These are phyloP conservation scores for Chamaecyparis obtusa DNA, from an alignment of 75 land plant genomes.

Conservation along the genomic window DNA sequence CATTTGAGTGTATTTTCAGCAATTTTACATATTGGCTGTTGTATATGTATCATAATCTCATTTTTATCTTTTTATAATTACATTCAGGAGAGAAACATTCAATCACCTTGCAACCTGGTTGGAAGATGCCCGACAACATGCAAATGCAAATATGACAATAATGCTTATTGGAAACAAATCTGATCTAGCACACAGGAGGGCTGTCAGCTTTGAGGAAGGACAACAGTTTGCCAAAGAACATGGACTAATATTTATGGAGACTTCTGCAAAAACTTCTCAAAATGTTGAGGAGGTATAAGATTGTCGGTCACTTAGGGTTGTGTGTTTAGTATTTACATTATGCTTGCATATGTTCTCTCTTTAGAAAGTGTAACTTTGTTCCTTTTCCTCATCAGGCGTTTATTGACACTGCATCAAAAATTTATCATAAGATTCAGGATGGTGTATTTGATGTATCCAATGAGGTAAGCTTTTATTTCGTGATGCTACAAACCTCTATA, in stretches of 20 bases:
- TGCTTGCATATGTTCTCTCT: neutral
- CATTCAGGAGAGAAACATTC: conserved; percentile 84
- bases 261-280: conserved; percentile 94
- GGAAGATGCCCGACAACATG: conserved; percentile 97
- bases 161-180: conserved; percentile 94
- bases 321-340: neutral
- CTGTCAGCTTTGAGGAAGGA: conserved; percentile 93
- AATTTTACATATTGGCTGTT: neutral
- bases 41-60: neutral
- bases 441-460: conserved; percentile 95
- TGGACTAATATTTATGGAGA: conserved; percentile 94
- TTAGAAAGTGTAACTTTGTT: neutral
- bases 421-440: conserved; percentile 90
- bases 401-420: conserved; percentile 83
- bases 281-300: conserved; percentile 83
- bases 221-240: conserved; percentile 95
- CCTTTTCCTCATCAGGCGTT: conserved; percentile 58
- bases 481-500: neutral
- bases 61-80: neutral
- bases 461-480: conserved; percentile 56
- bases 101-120: conserved; percentile 95
- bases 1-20: neutral
- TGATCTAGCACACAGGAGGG: conserved; percentile 91
- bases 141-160: conserved; percentile 94
- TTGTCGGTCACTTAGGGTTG: neutral